A percentile compares a stretch with the other conserved stretches of the same genome.
These are phyloP conservation scores for Ceratocystis diversiconidia DNA, from an alignment of 2,329 filamentous ascomycete genomes.

Conservation along the genomic window DNA sequence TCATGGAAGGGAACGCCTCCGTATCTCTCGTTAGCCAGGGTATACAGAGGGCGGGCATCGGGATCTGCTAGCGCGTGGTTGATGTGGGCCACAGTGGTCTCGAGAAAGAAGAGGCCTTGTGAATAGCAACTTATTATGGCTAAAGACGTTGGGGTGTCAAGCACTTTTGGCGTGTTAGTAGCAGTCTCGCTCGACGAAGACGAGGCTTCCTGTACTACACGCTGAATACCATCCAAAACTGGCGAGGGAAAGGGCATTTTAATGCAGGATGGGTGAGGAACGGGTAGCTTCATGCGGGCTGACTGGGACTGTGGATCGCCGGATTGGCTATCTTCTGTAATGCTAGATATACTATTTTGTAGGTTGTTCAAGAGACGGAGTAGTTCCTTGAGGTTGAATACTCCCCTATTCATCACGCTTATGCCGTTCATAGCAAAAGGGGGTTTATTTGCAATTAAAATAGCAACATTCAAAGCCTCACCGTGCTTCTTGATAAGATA, in stretches of 20 bases:
- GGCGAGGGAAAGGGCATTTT: not conserved
- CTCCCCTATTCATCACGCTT: constrained; percentile 20
- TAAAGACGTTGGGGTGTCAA: constrained; percentile 23
- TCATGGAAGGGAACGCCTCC: constrained; percentile 22
- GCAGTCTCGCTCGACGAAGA: not conserved
- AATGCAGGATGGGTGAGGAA: not conserved
- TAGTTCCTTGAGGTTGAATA: constrained; percentile 22
- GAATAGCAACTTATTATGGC: constrained; percentile 24
- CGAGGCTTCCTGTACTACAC: constrained; percentile 4
- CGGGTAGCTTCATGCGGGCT: too few relatives aligned
- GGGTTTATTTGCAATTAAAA: constrained; percentile 16
- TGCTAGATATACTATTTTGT: constrained; percentile 18
- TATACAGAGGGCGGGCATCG: constrained; percentile 17
- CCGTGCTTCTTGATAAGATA: constrained; percentile 7
- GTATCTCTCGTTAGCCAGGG: constrained; percentile 21
- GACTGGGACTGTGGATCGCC: too few relatives aligned
- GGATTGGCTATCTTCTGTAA: not conserved
- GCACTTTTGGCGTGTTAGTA: constrained; percentile 5
- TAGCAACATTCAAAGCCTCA: constrained; percentile 13
- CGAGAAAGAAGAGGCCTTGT: constrained; percentile 23
- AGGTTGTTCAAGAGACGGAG: constrained; percentile 22
- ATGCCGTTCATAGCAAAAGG: constrained; percentile 17
- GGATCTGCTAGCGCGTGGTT: constrained; percentile 19
- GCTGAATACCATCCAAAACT: constrained; percentile 1
- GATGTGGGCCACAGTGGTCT: constrained; percentile 20